Conservation (phyloP, 805 yeast genomes). For the Sugiyamaella mastotermitis region DNA sequence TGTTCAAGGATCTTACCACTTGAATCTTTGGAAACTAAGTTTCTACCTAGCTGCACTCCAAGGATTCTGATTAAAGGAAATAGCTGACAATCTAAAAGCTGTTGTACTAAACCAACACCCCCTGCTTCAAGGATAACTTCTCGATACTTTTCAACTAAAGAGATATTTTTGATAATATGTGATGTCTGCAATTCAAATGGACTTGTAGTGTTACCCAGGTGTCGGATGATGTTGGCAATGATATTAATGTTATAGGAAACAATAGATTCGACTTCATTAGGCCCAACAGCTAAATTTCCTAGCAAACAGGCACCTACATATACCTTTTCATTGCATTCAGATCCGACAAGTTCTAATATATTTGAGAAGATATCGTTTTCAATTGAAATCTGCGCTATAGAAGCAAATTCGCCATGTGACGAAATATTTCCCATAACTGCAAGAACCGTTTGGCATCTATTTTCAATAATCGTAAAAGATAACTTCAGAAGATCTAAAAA, state of each 20-base stretch:
- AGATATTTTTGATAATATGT: conserved; percentile 15
- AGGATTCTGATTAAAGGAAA: conserved; percentile 10
- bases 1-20: conserved; percentile 2
- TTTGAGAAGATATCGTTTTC: background rate
- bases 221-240: conserved; percentile 1
- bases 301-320: conserved; percentile 9
- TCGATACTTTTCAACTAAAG: conserved; percentile 1
- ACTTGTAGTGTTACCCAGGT: background rate
- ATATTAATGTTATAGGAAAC: too few relatives aligned
- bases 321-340: background rate
- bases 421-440: conserved; percentile 9
- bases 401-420: conserved; percentile 4
- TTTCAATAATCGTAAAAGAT: conserved; percentile 1
- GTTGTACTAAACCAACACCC: conserved; percentile 5
- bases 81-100: conserved; percentile 6
- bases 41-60: conserved; percentile 14
- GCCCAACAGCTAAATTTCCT: conserved; percentile 11
- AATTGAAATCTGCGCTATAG: background rate
- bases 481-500: conserved; percentile 1
- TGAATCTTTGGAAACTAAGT: conserved; percentile 2
- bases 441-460: background rate
- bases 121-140: background rate
- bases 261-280: conserved; percentile 4
- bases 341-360: background rate
- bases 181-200: conserved; percentile 17